phyloP scores from a whole-genome alignment of 2,329 filamentous ascomycete species.

The Trichoderma harzianum region DNA sequence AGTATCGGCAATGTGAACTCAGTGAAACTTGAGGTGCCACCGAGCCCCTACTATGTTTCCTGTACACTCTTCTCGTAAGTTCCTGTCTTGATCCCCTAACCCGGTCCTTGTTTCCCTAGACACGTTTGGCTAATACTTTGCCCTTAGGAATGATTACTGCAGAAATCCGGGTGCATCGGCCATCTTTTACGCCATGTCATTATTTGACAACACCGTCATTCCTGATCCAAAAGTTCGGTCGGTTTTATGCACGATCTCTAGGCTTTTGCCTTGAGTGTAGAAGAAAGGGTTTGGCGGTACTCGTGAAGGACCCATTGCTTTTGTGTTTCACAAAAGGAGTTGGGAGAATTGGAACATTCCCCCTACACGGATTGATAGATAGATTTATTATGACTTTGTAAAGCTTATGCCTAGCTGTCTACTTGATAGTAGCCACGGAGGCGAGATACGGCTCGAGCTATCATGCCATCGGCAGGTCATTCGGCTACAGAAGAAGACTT shows the following conservation, averaged over 20 bases:
- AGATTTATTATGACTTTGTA: neutral
- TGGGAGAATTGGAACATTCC: neutral
- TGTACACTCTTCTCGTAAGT: slow-evolving; percentile 4
- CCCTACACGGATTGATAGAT: neutral
- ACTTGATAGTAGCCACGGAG: neutral
- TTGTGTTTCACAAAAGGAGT: neutral
- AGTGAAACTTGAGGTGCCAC: neutral
- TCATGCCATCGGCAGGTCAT: neutral
- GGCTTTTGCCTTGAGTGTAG: neutral
- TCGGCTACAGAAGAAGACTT: neutral
- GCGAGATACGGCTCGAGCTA: neutral
- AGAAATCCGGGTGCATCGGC: neutral
- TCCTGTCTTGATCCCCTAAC: neutral
- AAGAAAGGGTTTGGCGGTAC: neutral
- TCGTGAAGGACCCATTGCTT: neutral
- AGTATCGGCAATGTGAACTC: neutral
- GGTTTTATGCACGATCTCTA: neutral
- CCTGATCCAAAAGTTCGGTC: neutral
- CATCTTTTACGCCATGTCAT: neutral
- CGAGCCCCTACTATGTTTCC: neutral
- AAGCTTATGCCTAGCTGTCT: neutral
- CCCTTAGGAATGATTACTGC: neutral
- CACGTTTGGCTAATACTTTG: neutral
- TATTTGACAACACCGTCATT: neutral
- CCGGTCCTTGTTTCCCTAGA: neutral